Base-by-base conservation (phyloP, 2,329 filamentous ascomycete genomes). In the Plenodomus lindquistii region DNA sequence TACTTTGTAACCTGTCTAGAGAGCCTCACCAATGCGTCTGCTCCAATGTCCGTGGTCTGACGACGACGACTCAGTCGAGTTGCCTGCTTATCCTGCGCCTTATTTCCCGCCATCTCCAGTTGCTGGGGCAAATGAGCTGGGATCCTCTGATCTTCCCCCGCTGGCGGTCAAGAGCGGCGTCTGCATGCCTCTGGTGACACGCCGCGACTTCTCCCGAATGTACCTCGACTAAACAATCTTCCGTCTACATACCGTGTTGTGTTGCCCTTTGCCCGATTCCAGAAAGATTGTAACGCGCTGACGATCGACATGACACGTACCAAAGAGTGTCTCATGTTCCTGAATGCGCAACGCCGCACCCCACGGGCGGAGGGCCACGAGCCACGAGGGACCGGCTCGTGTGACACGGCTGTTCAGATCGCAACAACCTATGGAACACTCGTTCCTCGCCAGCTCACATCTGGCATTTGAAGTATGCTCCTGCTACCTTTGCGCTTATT, bases 111-210 rank as follows among this genome's bases (percentile, higher is more conserved):
- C 18, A 37, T 20, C 16, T 37, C 4, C 35, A 18, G 35, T 20
- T 18, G 35, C 52, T 47, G 40, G 40, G 37, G 41, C 20, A 43
- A 22, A 9, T 44, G 34, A 52, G 63, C 63, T 70, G 65, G 69
- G 63, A 64, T 51, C 40, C 51, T 46, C 55, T 54, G 54, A 54
- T n/a, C 48, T 63, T 65, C 59, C 69, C 55, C 61, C 63, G 58
- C 52, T 57, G 55, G 49, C 53, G 48, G 50, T 55, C 57, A 63
- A 57, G 44, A 60, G 48, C 46, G 54, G 46, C 51, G 53, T 63
- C 50, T 58, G 55, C 59, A 54, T 42, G 27, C 52, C 50, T 55
- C 60, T 61, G 52, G 59, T 63, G 57, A 68, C 56, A 57, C 60
- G 46, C 66, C 57, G 46, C 53, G 43, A 54, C 56, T 52, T 59